Evolutionary conservation across 805 yeast species (phyloP), one percentile per base, ranked within the genome.

Genomic region (Metschnikowia vanudenii): DNA sequence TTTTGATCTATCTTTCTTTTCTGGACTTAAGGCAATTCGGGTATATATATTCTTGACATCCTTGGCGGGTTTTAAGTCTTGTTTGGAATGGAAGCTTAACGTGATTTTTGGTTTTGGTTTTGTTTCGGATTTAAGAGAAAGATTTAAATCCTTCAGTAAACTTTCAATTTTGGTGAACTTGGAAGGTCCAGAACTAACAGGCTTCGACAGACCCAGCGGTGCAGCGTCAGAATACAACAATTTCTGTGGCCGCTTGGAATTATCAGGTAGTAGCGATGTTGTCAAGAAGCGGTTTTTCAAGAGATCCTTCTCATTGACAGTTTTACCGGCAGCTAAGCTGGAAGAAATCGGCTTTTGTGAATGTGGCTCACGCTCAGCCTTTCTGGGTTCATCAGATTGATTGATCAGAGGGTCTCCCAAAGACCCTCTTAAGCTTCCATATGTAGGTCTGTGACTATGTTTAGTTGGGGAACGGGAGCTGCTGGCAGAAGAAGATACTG

Each of bases 281-380:
- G 73, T 64, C 29, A 69, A 58, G 43, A 71, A 67, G 45, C 61
- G 61, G 47, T 69, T 70, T 49, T 60, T 67, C 13, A 55, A 18
- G 8, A 46, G 36, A 34, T 40, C 40, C 2, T 40, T 40, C 14
- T 37, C 40, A 6, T 38, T 49, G n/a, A 38, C 50, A 11, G 49
- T 46, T 42, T 64, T 67, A 11, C 67, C 68, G 11, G 63, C 62
- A 39, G 68, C 63, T 0, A 71, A 49, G 28, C 57, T 56, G 1
- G 72, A 63, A 2, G 72, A 69, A 9, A 61, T 59, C 55, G 57
- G 60, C 22, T 63, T 53, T 35, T 68, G 50, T 39, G 45, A 54
- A 5, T 60, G 36, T 22, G 52, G 33, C 14, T 50, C 57, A 11
- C 47, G 24, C 22, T 49, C 44, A 17, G 31, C 14, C 14, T 30